Conservation (phyloP, 257 asterid species). For the Salvia hispanica region DNA sequence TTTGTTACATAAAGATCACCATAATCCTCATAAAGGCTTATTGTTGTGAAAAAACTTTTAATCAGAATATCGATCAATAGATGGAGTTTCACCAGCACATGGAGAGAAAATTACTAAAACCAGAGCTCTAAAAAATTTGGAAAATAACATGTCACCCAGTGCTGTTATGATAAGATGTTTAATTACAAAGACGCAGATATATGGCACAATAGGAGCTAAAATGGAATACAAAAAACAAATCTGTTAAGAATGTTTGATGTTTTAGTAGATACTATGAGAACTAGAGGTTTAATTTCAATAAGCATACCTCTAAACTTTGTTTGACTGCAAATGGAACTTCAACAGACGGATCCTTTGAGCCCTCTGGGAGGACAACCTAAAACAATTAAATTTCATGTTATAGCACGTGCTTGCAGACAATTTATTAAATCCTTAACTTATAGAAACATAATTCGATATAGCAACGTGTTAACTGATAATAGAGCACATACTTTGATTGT, state of each 20-base stretch:
- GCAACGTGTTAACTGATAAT: constrained; percentile 7
- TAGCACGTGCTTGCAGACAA: constrained; percentile 10
- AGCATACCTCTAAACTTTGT: constrained; percentile 76
- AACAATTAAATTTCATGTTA: constrained; percentile 34
- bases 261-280: constrained; percentile 1
- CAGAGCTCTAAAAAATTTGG: not conserved
- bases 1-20: not conserved
- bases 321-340: constrained; percentile 67
- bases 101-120: constrained; percentile 3
- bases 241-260: constrained; percentile 24
- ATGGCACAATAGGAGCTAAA: constrained; percentile 2
- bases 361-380: constrained; percentile 97
- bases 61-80: not conserved
- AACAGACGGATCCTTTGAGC: constrained; percentile 77
- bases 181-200: not conserved
- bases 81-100: constrained; percentile 18
- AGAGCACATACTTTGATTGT: constrained; percentile 65
- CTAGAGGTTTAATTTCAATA: constrained; percentile 19
- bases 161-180: not conserved
- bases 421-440: constrained; percentile 23
- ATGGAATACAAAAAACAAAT: constrained; percentile 16
- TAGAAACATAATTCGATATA: constrained; percentile 20
- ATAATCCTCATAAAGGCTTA: not conserved
- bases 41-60: not conserved
- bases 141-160: constrained; percentile 8